Evolutionary conservation across 257 asterid genomes (phyloP), one percentile per base, ranked within the genome.

Genomic region (Datura wrightii): DNA sequence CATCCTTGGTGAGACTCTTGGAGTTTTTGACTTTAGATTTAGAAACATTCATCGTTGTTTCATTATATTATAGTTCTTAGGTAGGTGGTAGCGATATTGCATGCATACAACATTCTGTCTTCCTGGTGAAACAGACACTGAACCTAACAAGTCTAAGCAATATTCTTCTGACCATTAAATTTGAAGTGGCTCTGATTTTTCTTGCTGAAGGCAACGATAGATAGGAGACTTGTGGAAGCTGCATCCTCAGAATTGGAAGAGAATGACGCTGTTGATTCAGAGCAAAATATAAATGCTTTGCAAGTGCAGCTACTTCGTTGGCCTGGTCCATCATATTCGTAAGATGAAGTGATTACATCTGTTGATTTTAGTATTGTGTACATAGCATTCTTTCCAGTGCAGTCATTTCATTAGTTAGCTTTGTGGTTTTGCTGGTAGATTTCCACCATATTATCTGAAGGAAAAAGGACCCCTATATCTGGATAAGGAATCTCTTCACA

Each of bases 321-420:
- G 88, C 94, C 95, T 86, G 94, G 90, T 82, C 89, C 90, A 80
- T 92, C 95, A 92, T 90, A 93, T 90, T 90, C 87, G 99, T 95
- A 95, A 94, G 98, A 94, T 88, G 87, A 78, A 66, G 42, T 70
- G 58, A 44, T 2, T 18, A 76, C 60, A 52, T 37, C 56, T 71
- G 72, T 60, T 55, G 74, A 59, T 42, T 80, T 65, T 63, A 37
- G 18, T 60, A 5, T 37, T 58, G 41, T 10, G 37, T 80, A 41
- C 46, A 19, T n/a, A 42, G 14, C 78, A 70, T 72, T 36, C 84
- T 82, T 39, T 19, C 8, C 53, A 14, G 59, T 46, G 44, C 80
- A 15, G 50, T 50, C 59, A 19, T 87, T 80, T 59, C n/a, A 63
- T 48, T 16, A 39, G 53, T 82, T 67, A 55, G n/a, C n/a, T 85